phyloP scores from a whole-genome alignment of 345 rosid species.

The Brassica juncea region DNA sequence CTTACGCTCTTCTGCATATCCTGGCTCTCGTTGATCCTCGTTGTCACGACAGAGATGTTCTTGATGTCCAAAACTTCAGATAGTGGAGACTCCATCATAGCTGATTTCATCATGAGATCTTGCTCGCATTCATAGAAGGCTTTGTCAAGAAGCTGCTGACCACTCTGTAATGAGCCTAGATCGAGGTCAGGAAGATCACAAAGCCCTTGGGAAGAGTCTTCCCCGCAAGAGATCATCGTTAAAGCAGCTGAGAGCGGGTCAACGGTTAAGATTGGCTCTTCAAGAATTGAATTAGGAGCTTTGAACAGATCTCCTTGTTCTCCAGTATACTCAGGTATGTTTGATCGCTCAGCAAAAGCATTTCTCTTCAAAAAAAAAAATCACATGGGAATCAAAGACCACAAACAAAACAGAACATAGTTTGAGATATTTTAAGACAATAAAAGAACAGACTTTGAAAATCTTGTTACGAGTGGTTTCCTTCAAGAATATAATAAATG shows the following conservation, averaged over 20 bases:
- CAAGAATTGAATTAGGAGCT: conserved; percentile 84
- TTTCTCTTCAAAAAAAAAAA: conserved; percentile 42
- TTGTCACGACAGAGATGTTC: conserved; percentile 45
- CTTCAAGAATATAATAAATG: conserved; percentile 32
- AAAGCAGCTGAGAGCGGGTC: conserved; percentile 81
- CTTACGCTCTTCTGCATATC: conserved; percentile 68
- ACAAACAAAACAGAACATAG: conserved; percentile 35
- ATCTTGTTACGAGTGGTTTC: conserved; percentile 2
- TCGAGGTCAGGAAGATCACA: conserved; percentile 56
- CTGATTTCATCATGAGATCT: conserved; percentile 69
- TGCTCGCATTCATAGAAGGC: conserved; percentile 79
- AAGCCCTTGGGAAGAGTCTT: conserved; percentile 68
- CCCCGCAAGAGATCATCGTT: conserved; percentile 75
- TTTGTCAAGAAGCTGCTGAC: conserved; percentile 70
- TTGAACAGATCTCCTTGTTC: conserved; percentile 87
- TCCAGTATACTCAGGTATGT: conserved; percentile 71
- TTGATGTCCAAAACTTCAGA: conserved; percentile 62
- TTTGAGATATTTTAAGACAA: conserved; percentile 34
- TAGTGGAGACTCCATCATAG: conserved; percentile 47
- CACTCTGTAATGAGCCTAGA: conserved; percentile 62
- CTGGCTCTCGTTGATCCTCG: conserved; percentile 44
- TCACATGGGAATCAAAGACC: conserved; percentile 30
- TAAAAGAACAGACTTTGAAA: conserved; percentile 1
- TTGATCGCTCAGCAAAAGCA: conserved; percentile 46
- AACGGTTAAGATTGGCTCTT: conserved; percentile 53